Evolutionary conservation across 257 asterid species (phyloP).

Genomic region (Cordia subcordata): DNA sequence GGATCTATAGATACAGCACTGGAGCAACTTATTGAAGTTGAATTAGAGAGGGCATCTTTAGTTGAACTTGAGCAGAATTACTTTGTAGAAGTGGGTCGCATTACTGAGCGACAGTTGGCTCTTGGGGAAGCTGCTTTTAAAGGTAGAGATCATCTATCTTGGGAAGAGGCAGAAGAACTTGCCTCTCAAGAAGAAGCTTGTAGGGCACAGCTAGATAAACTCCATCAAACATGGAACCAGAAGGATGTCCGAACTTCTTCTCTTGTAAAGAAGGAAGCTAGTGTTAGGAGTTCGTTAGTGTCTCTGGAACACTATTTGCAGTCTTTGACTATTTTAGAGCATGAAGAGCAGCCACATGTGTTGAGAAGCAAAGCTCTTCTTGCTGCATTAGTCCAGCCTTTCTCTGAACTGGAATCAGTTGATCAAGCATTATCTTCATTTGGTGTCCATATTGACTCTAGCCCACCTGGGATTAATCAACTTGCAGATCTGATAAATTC

Average conservation of each 20-base stretch:
- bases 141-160: conserved; percentile 93
- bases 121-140: conserved; percentile 89
- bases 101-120: conserved; percentile 91
- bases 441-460: conserved; percentile 38
- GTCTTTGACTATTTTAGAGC: conserved; percentile 51
- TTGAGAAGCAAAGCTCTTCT: conserved; percentile 67
- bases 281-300: conserved; percentile 46
- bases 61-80: conserved; percentile 84
- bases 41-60: conserved; percentile 76
- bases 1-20: conserved; percentile 81
- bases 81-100: conserved; percentile 81
- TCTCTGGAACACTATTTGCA: conserved; percentile 59
- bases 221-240: conserved; percentile 89
- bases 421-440: conserved; percentile 56
- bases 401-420: conserved; percentile 77
- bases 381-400: conserved; percentile 57
- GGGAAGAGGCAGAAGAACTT: conserved; percentile 99
- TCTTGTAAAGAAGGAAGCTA: conserved; percentile 68
- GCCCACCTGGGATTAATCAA: conserved; percentile 48
- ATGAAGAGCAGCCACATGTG: conserved; percentile 48
- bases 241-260: conserved; percentile 67
- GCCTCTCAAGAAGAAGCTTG: conserved; percentile 99
- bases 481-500: conserved; percentile 57
- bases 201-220: conserved; percentile 83
- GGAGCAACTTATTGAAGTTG: conserved; percentile 87